Base-by-base conservation (phyloP, 768 basidiomycete genomes). In the Tremella mesenterica region DNA sequence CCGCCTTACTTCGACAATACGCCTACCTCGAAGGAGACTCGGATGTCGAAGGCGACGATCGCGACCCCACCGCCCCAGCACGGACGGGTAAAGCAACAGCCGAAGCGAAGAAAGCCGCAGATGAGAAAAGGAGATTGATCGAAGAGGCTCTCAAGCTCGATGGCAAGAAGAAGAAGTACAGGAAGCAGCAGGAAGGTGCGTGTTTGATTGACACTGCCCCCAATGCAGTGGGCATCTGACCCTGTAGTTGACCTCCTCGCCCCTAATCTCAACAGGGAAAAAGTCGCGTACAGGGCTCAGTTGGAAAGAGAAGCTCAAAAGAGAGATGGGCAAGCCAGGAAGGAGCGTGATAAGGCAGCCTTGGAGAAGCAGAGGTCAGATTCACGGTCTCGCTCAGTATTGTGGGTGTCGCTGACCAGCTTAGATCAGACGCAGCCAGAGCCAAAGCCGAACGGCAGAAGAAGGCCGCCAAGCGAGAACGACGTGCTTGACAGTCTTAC, bases 381-480 rank as follows among this genome's bases (percentile, higher is more conserved):
- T 8, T 21, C 18, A 48, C 20, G 21, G n/a, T 21, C 45, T 9
- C 47, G 6, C 47, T 18, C 47, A 7, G 47, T 4, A 10, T 3
- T n/a, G 34, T 4, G 47, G 8, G 8, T 20, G 43, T 13, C 45
- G 51, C 33, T 33, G 25, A n/a, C 48, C 38, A 38, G 18, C 6
- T 36, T 50, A 70, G 69, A 21, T 67, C 67, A 14, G 71, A 73
- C 52, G 56, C 59, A 39, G 71, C 69, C 1, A 71, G 68, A 53
- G 67, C 71, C 1, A 71, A 71, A 38, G 65, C 67, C 12, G 71
- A 73, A 30, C 68, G 70, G 52, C 67, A 73, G 61, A 73, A 73
- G 55, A 73, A 73, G 46, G 68, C 70, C 7, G 64, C 65, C 16
- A 73, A 73, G 58, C 61, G 61, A 38, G 71, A 73, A 46, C 43